Evolutionary conservation across 208 protist genomes (phyloP), one percentile per base, ranked within the genome.

Genomic region (Trypanosoma cruzi): DNA sequence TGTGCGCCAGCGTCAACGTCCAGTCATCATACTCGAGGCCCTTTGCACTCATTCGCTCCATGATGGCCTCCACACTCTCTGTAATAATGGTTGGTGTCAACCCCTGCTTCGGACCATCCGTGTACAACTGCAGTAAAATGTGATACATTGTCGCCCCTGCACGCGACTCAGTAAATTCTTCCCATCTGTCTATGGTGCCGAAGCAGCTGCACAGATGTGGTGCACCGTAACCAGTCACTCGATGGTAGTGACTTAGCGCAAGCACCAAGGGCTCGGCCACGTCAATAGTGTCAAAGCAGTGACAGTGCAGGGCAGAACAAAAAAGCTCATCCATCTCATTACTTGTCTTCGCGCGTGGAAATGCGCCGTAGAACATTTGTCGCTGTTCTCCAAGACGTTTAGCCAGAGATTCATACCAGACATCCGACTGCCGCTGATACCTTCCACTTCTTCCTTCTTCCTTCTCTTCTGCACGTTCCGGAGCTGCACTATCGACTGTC

Each of bases 11-110:
- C 18, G 59, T 74, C 16, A 74, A 34, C 7, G 68, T 74, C 68
- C 68, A 74, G 36, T 74, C 68, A 44, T 74, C 68, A 62, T 63
- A 66, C 20, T 61, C 68, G 26, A 74, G 13, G 24, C 68, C 59
- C 18, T 68, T 66, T n/a, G 16, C 36, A 31, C 29, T 29, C 68
- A 74, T 74, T 36, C n/a, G 49, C 31, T 67, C 68, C 54, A 74
- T 58, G 1, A 74, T n/a, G 32, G 50, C 24, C 31, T 66, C 54
- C 31, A 74, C 68, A 52, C 59, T 68, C 36, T 74, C 68, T 20
- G 53, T 42, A 28, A 74, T 74, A 28, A 67, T 31, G 0, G 68
- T 60, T 54, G 42, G 59, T 13, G 59, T 68, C 8, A 68, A 22
- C 4, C 68, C 68, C 29, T 37, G 59, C 32, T 61, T 68, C 4